Conservation (phyloP, 768 basidiomycete species). For the Kwoniella botswanensis region DNA sequence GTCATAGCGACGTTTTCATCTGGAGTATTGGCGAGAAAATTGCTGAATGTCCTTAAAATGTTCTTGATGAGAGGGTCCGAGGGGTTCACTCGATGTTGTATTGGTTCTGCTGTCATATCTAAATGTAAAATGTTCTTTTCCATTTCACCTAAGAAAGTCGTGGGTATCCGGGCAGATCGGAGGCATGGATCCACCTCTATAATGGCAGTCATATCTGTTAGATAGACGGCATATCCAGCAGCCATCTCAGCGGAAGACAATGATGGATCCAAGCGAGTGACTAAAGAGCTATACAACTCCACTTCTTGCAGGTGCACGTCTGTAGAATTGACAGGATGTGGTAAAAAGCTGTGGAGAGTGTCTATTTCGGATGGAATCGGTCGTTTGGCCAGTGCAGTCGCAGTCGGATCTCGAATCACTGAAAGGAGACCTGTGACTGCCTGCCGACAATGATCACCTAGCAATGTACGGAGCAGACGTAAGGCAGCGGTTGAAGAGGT, state of each 20-base stretch:
- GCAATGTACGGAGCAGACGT: conserved; percentile 77
- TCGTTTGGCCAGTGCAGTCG: conserved; percentile 65
- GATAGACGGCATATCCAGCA: conserved; percentile 59
- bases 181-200: conserved; percentile 79
- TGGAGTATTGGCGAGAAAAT: conserved; percentile 83
- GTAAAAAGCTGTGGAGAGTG: conserved; percentile 64
- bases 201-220: conserved; percentile 71
- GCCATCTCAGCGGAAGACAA: conserved; percentile 29
- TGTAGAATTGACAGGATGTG: conserved; percentile 49
- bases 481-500: conserved; percentile 75
- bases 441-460: conserved; percentile 70
- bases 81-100: conserved; percentile 70
- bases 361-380: conserved; percentile 42
- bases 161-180: conserved; percentile 72
- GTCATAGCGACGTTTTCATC: conserved; percentile 88
- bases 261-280: conserved; percentile 45
- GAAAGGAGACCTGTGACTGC: conserved; percentile 71
- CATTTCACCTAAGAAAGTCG: conserved; percentile 10
- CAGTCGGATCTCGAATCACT: conserved; percentile 70
- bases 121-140: conserved; percentile 11
- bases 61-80: conserved; percentile 75
- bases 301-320: conserved; percentile 42
- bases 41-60: conserved; percentile 71
- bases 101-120: conserved; percentile 4
- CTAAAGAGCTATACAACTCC: conserved; percentile 52